A percentile compares a stretch with the other conserved stretches of the same genome.
phyloP scores from a whole-genome alignment of 73 alveolate genomes.

The Symbiodinium natans region DNA sequence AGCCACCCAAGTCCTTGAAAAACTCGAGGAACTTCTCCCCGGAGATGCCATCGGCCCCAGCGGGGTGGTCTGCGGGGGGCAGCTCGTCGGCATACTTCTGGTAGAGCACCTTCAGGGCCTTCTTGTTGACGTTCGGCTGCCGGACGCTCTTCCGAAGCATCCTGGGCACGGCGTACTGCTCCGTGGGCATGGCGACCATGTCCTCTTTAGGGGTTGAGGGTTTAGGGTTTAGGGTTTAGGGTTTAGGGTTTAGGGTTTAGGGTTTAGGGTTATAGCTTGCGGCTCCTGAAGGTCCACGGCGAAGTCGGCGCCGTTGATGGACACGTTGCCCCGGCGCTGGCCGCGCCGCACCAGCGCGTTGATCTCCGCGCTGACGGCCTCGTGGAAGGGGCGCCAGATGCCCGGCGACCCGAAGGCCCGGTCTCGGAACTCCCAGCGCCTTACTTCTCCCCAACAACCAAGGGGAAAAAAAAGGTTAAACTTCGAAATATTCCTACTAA shows the following conservation, averaged over 20 bases:
- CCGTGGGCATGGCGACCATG: slow-evolving; percentile 83
- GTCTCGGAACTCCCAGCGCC: slow-evolving; percentile 92
- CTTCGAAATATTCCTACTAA: too few species aligned
- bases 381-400: slow-evolving; percentile 68
- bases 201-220: not conserved
- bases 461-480: too few species aligned
- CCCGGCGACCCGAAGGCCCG: slow-evolving; percentile 84
- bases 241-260: too few species aligned
- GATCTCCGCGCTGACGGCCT: slow-evolving; percentile 63
- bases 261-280: too few species aligned
- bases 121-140: slow-evolving; percentile 82
- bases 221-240: too few species aligned
- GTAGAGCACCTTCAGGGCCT: slow-evolving; percentile 57
- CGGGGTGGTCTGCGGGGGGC: slow-evolving; percentile 89
- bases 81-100: slow-evolving; percentile 79
- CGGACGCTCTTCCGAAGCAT: slow-evolving; percentile 53
- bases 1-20: slow-evolving; percentile 17
- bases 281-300: slow-evolving; percentile 62
- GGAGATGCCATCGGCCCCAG: slow-evolving; percentile 68
- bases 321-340: slow-evolving; percentile 82
- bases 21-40: slow-evolving; percentile 67
- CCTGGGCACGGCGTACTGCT: slow-evolving; percentile 60
- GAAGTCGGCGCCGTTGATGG: slow-evolving; percentile 53
- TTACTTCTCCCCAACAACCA: too few species aligned
- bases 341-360: slow-evolving; percentile 67